Evolutionary conservation across 805 yeast genomes (phyloP), one percentile per base, ranked within the genome.

Genomic region (Metschnikowia corniflorae): DNA sequence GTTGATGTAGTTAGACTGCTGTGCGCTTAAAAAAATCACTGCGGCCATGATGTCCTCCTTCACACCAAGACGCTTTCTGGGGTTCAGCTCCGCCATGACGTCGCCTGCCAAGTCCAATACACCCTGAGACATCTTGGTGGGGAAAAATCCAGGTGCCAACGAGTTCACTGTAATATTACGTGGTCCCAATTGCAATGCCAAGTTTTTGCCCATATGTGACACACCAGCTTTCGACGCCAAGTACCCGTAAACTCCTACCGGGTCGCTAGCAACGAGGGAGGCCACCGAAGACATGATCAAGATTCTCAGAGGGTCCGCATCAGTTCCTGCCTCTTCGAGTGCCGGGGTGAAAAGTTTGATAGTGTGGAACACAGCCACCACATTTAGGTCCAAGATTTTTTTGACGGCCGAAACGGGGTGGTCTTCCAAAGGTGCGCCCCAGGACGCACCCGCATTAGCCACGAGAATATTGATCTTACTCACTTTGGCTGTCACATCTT

Each of bases 361-460:
- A 16, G 82, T 68, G 23, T 74, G 70, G 61, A 79, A 83, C 18
- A 83, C 87, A 12, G 87, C 84, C 40, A 73, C 71, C 17, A 83
- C 70, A 49, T 82, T 82, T 49, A 83, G 69, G 32, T 70, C 71
- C 53, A 81, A 54, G 6, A 83, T 82, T 55, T 81, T 81, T 46
- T 71, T 75, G 46, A 82, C 56, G 2, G 85, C 86, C 3, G 60
- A 42, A 19, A 76, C 77, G 3, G 86, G 77, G 51, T 83, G 88
- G 8, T 62, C 60, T 25, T 68, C 78, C 32, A 83, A 57, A 9
- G 75, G 75, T 1, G 77, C 80, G 14, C 88, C 89, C 89, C 89
- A 82, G 10, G 82, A 61, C 7, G 88, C 87, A 20, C 91, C 91
- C 5, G 91, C 89, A 51, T 82, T 83, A 32, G 88, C 86, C 49